A percentile compares a stretch with the other conserved stretches of the same genome.
Conservation (phyloP, 1,284 basidiomycete genomes). For the Sanghuangporus baumii region DNA sequence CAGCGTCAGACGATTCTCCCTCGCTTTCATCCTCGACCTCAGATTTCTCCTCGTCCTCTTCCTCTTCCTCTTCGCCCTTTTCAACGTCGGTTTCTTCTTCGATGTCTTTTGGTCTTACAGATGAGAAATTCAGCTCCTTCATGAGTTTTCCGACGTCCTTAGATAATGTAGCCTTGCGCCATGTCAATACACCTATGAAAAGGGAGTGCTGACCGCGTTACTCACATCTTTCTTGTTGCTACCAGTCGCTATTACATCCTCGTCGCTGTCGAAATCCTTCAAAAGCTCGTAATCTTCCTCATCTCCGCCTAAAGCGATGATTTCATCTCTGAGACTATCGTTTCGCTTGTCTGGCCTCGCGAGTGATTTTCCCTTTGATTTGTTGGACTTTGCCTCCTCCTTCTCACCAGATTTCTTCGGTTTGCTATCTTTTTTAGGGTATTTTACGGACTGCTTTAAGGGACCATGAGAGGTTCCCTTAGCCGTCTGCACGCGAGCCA, state of each 20-base stretch:
- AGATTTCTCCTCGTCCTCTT: slow-evolving; percentile 17
- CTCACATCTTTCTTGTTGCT: slow-evolving; percentile 24
- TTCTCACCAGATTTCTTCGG: not conserved
- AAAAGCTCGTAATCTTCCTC: slow-evolving; percentile 45
- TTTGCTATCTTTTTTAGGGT: not conserved
- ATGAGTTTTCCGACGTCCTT: slow-evolving; percentile 57
- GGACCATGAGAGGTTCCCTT: slow-evolving; percentile 1
- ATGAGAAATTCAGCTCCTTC: slow-evolving; percentile 45
- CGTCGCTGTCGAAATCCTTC: slow-evolving; percentile 36
- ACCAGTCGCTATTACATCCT: slow-evolving; percentile 27
- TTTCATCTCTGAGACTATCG: slow-evolving; percentile 21
- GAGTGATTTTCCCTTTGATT: not conserved
- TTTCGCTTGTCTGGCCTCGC: not conserved
- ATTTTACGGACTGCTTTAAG: not conserved
- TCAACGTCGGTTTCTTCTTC: slow-evolving; percentile 29
- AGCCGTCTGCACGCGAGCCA: slow-evolving; percentile 12
- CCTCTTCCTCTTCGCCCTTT: slow-evolving; percentile 21
- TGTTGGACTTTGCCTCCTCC: not conserved
- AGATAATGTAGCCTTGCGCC: slow-evolving; percentile 37
- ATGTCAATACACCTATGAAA: not conserved
- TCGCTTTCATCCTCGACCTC: not conserved
- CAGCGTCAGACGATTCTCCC: slow-evolving; percentile 15
- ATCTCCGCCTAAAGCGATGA: slow-evolving; percentile 47
- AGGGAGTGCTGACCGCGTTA: not conserved
- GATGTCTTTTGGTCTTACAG: slow-evolving; percentile 22